phyloP scores from a whole-genome alignment of 2,329 filamentous ascomycete species.

The Pyrenochaeta sp. region DNA sequence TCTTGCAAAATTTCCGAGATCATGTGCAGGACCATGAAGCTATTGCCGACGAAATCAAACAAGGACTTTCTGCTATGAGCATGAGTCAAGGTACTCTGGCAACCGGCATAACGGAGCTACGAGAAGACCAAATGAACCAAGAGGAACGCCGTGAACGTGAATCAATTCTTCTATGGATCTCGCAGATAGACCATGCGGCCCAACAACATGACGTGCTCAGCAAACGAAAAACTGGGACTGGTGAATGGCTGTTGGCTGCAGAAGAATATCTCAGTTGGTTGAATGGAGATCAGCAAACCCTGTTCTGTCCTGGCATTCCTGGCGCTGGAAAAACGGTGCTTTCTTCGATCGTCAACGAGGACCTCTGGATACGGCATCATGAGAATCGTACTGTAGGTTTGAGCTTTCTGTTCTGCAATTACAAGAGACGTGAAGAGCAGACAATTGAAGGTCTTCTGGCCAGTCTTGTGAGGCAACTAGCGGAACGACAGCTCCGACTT shows the following conservation, averaged over 20 bases:
- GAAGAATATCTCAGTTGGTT: slow-evolving; percentile 19
- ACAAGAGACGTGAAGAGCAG: slow-evolving; percentile 33
- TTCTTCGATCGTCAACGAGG: slow-evolving; percentile 30
- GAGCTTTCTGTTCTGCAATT: slow-evolving; percentile 47
- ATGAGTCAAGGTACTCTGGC: background rate
- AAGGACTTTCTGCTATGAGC: too few relatives aligned
- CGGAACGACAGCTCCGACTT: slow-evolving; percentile 19
- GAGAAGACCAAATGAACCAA: background rate
- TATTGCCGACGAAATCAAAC: too few relatives aligned
- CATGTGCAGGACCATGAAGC: too few relatives aligned
- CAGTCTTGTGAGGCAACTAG: slow-evolving; percentile 47
- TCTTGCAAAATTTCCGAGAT: too few relatives aligned
- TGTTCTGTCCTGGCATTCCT: slow-evolving; percentile 35
- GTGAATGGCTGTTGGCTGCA: slow-evolving; percentile 28
- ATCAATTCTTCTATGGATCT: slow-evolving; percentile 23
- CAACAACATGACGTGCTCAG: slow-evolving; percentile 23
- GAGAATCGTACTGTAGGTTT: slow-evolving; percentile 18
- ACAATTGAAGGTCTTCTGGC: slow-evolving; percentile 27
- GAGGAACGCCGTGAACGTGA: background rate
- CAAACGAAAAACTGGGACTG: slow-evolving; percentile 20
- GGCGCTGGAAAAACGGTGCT: slow-evolving; percentile 40
- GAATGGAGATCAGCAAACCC: slow-evolving; percentile 6
- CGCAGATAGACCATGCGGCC: slow-evolving; percentile 9
- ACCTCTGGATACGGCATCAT: slow-evolving; percentile 4
- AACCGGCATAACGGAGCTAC: background rate